Percentiles rank a stretch among this genome's conserved stretches.
Evolutionary conservation across 805 yeast species (phyloP).

Genomic region (Candida ficus): DNA sequence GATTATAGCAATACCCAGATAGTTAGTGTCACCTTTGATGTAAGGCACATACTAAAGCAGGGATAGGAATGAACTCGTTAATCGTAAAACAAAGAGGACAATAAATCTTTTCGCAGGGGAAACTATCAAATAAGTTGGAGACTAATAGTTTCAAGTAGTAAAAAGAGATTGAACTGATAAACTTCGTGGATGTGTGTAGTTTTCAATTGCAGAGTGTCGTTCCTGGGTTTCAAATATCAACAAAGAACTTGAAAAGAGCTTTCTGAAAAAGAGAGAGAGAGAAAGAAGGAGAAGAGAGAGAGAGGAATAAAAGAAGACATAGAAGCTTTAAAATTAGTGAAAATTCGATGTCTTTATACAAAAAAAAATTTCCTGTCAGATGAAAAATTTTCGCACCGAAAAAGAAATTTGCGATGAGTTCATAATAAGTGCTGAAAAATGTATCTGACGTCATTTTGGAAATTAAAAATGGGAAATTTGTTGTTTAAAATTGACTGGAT

Average conservation of each 20-base stretch:
- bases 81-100: slow-evolving; percentile 1
- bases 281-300: slow-evolving; percentile 27
- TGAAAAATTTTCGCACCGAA: not conserved
- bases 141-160: slow-evolving; percentile 6
- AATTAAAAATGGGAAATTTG: not conserved
- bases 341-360: slow-evolving; percentile 9
- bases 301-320: slow-evolving; percentile 22
- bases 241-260: slow-evolving; percentile 22
- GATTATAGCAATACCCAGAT: not conserved
- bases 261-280: slow-evolving; percentile 31
- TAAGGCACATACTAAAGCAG: not conserved
- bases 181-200: not conserved
- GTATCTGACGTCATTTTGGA: not conserved
- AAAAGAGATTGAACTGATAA: not conserved
- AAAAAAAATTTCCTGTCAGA: slow-evolving; percentile 5
- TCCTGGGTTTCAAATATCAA: slow-evolving; percentile 7
- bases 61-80: slow-evolving; percentile 2
- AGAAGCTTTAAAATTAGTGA: no score
- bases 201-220: slow-evolving; percentile 5
- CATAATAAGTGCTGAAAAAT: not conserved
- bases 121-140: slow-evolving; percentile 7
- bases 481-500: not conserved
- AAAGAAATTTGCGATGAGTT: slow-evolving; percentile 10
- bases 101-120: not conserved
- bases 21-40: not conserved